Evolutionary conservation across 2,329 filamentous ascomycete genomes (phyloP), one percentile per base, ranked within the genome.

Genomic region (Arthroderma sp.): DNA sequence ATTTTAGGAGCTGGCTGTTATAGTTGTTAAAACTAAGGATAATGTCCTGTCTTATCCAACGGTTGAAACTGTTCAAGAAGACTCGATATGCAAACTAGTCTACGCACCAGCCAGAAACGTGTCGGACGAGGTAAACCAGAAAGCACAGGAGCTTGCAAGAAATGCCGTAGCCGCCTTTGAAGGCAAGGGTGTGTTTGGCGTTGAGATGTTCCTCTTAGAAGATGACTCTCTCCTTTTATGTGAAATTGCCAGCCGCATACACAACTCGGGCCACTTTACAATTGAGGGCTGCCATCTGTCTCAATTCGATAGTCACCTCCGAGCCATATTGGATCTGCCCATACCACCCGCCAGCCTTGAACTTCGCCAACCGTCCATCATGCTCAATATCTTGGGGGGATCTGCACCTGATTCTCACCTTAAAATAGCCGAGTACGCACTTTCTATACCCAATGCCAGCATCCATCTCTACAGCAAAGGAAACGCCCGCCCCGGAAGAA

Each of bases 221-320:
- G 78, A 91, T 55, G 78, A 78, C 67, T 68, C 61, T 47, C 72
- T 94, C 1, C 66, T 93, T 47, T 74, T 95, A 54, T 94, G 94
- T 62, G 87, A 94, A 65, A 82, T 93, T 50, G 85, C 85, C 0
- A 85, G 85, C 8, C 74, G 85, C 34, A 76, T 78, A 42, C 88
- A 95, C 66, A 95, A 95, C 68, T 93, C 85, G 0, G 91, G 91
- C 0, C 91, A 96, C 65, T 89, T 88, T 65, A 94, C 85, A 2
- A 96, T 96, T 52, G 89, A 98, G 67, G 85, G 85, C 3, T 85
- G 91, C 40, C 80, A 81, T 0, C 77, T 89, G 48, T 94, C 87
- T 0, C 91, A 98, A 64, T 98, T 85, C 65, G 86, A 91, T 61
- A 83, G 86, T 1, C 88, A 98, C 59, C 76, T 96, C 6, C 78